phyloP scores from a whole-genome alignment of 2,329 filamentous ascomycete species.

The Mycosphaerella arachidis region DNA sequence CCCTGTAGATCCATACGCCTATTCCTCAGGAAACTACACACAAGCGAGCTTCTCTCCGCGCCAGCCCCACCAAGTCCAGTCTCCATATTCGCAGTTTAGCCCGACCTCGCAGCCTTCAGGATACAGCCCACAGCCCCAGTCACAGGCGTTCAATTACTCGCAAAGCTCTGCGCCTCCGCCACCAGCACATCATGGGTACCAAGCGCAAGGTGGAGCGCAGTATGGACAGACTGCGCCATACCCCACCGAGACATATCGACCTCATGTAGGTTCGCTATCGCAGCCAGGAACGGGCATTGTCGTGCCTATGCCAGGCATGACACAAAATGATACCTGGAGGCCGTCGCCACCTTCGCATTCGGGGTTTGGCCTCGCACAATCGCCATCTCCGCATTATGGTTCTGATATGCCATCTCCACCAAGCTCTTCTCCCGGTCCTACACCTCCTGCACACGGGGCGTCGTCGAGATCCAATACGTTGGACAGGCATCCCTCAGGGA shows the following conservation, averaged over 20 bases:
- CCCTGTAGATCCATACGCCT: slow-evolving; percentile 28
- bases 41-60: slow-evolving; percentile 17
- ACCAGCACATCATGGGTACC: slow-evolving; percentile 5
- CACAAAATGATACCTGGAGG: slow-evolving; percentile 17
- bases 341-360: slow-evolving; percentile 30
- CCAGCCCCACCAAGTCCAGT: slow-evolving; percentile 13
- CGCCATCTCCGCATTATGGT: slow-evolving; percentile 27
- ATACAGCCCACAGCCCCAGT: slow-evolving; percentile 25
- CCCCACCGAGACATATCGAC: slow-evolving; percentile 19
- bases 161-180: slow-evolving; percentile 23
- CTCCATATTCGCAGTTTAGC: slow-evolving; percentile 21
- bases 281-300: slow-evolving; percentile 4
- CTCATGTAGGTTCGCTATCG: slow-evolving; percentile 18
- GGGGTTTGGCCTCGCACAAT: slow-evolving; percentile 18
- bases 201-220: not conserved
- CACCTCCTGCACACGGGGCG: slow-evolving; percentile 41
- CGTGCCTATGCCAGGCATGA: slow-evolving; percentile 11
- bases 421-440: slow-evolving; percentile 48
- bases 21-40: slow-evolving; percentile 21
- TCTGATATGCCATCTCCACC: slow-evolving; percentile 25
- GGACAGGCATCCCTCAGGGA: slow-evolving; percentile 53
- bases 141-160: slow-evolving; percentile 13
- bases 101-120: slow-evolving; percentile 15
- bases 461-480: slow-evolving; percentile 44
- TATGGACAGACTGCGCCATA: slow-evolving; percentile 19